Evolutionary conservation across 2,329 filamentous ascomycete species (phyloP).

Genomic region (Diaporthe aspalathi): DNA sequence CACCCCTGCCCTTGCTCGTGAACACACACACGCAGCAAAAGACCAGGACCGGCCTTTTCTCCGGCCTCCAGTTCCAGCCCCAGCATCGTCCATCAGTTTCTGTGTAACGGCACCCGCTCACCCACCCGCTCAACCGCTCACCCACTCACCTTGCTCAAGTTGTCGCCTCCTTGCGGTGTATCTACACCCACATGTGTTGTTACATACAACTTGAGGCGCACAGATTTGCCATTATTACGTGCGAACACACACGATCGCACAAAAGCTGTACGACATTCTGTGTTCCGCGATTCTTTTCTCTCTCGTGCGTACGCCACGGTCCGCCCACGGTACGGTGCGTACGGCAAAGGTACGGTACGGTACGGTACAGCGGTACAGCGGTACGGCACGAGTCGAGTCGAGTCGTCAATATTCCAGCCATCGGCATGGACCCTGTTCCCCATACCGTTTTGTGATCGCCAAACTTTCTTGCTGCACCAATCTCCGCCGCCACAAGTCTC

Average conservation of each 20-base stretch:
- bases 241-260: not conserved
- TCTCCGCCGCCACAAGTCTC: conserved; percentile 17
- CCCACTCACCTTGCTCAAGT: too few relatives aligned
- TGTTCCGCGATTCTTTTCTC: conserved; percentile 1
- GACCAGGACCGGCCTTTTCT: conserved; percentile 18
- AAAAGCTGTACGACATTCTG: conserved; percentile 11
- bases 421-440: conserved; percentile 23
- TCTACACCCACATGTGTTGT: too few relatives aligned
- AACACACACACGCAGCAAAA: conserved; percentile 8
- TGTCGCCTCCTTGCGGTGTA: too few relatives aligned
- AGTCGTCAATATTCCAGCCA: not conserved
- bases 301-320: conserved; percentile 14
- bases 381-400: not conserved
- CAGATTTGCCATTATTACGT: conserved; percentile 9
- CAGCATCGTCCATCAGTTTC: conserved; percentile 13
- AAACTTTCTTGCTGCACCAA: conserved; percentile 27
- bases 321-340: not conserved
- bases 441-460: conserved; percentile 14
- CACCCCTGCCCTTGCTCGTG: conserved; percentile 16
- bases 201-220: not conserved
- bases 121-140: too few relatives aligned
- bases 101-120: not conserved
- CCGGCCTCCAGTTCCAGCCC: conserved; percentile 20
- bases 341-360: too few relatives aligned
- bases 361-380: too few relatives aligned